Base-by-base conservation (phyloP, 1,139 yeast genomes). In the Geotrichum candidum region DNA sequence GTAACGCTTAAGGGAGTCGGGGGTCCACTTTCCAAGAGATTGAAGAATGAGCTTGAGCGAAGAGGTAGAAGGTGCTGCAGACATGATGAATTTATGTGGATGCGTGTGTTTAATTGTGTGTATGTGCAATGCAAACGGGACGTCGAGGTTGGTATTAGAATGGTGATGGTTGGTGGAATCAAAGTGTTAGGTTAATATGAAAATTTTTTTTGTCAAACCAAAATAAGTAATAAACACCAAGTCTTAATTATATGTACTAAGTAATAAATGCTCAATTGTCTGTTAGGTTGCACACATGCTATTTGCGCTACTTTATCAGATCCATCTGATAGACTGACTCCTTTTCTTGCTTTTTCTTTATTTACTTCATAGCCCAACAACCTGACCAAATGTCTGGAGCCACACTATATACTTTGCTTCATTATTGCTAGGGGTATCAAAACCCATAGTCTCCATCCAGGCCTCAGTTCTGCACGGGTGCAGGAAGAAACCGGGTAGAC, bases 381-480 rank as follows among this genome's bases (percentile, higher is more conserved):
- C 53, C 27, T 62, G 63, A 15, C 72, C 73, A 64, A 64, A 71
- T 18, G 70, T 67, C 46, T 69, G 68, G 27, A 71, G 63, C 74
- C 73, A 71, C 15, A 67, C 6, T 9, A 48, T 48, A 31, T 55
- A 55, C 11, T n/a, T 15, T n/a, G 46, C 53, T 29, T 45, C 23
- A 22, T 46, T 48, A 9, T 23, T 27, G 15, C 33, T 31, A 11
- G 45, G n/a, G 4, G 31, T 10, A 23, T 10, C 33, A 15, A 45
- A 25, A 23, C 35, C 58, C 58, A 68, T 51, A 15, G 52, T 60
- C 6, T 53, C 54, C 54, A 69, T 48, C 56, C 64, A 65, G n/a
- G 63, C 65, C n/a, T 60, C 61, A 1, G 79, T 76, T 33, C 68
- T 67, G 65, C 80, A 77, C 10, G 80, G 80, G 61, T 77, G 80